These are phyloP conservation scores for Cryptococcus sp. DNA, from an alignment of 1,284 basidiomycete genomes.

Conservation along the genomic window DNA sequence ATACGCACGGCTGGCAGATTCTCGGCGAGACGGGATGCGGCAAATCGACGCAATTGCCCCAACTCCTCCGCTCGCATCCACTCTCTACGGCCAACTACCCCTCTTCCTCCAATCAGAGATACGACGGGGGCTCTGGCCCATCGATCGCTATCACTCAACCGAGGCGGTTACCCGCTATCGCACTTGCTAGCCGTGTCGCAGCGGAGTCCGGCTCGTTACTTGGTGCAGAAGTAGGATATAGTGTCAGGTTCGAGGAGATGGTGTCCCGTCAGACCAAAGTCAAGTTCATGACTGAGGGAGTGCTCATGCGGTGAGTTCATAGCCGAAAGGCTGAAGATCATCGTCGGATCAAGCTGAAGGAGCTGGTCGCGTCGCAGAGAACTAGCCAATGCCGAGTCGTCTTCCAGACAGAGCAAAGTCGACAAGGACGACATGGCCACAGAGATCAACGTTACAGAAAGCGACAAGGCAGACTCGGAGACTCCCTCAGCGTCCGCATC, in stretches of 20 bases:
- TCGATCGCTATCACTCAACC: constrained; percentile 90
- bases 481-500: background rate
- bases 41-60: constrained; percentile 95
- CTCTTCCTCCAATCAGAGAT: background rate
- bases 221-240: constrained; percentile 83
- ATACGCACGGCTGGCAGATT: constrained; percentile 52
- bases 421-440: background rate
- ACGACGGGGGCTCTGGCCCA: constrained; percentile 53
- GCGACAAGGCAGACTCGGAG: background rate
- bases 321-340: constrained; percentile 53
- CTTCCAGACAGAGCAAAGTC: background rate
- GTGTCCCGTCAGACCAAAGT: constrained; percentile 67
- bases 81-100: constrained; percentile 34
- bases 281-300: constrained; percentile 96
- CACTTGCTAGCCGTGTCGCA: constrained; percentile 85
- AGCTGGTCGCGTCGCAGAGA: constrained; percentile 15
- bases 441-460: background rate
- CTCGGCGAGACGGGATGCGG: constrained; percentile 97
- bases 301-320: constrained; percentile 87
- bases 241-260: constrained; percentile 91
- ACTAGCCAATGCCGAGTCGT: constrained; percentile 26
- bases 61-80: constrained; percentile 69
- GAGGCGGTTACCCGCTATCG: constrained; percentile 88
- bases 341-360: background rate
- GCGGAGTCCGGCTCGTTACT: constrained; percentile 72